Evolutionary conservation across 2,329 filamentous ascomycete species (phyloP), one percentile per base, ranked within the genome.

Genomic region (Calonectria pteridis): DNA sequence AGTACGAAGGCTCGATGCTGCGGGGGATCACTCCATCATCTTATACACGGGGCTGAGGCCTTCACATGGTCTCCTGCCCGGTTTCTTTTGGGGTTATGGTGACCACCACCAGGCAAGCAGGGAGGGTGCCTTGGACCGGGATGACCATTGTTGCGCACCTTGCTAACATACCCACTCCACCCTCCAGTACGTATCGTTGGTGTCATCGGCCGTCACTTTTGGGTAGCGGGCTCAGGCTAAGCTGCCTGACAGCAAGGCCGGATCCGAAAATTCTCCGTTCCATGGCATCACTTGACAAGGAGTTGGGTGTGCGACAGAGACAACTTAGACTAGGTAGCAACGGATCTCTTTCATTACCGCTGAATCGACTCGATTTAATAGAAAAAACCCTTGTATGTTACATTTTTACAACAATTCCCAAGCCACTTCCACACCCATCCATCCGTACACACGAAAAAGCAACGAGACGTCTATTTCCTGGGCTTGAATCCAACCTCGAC

Each of bases 401-500:
- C 73, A 75, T 71, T 79, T 80, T 82, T 78, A 80, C 76, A 79
- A 67, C 68, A 50, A 62, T 67, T 73, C 70, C 71, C 68, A 64
- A 76, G 65, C 70, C 59, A 62, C 71, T 75, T 69, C 69, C 46
- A 58, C 69, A 73, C 69, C 65, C 46, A 63, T 73, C 67, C 31
- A 33, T 73, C 67, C 72, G 66, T 72, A 35, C 67, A 66, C 67
- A 29, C 67, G 40, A 69, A 69, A 51, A 65, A 28, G 46, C 13
- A 29, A 58, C 23, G 16, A 37, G 37, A 23, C n/a, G 73, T 76
- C 77, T 82, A 87, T 76, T 81, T 81, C 82, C 86, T 89, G 50
- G 85, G 84, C 46, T 87, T 85, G 85, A 98, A 97, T 83, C 94
- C 95, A 58, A 96, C 90, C 82, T 98, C 93, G 75, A 98, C 87